Base-by-base conservation (phyloP, 805 yeast genomes). In the Candida coquimbonensis region DNA sequence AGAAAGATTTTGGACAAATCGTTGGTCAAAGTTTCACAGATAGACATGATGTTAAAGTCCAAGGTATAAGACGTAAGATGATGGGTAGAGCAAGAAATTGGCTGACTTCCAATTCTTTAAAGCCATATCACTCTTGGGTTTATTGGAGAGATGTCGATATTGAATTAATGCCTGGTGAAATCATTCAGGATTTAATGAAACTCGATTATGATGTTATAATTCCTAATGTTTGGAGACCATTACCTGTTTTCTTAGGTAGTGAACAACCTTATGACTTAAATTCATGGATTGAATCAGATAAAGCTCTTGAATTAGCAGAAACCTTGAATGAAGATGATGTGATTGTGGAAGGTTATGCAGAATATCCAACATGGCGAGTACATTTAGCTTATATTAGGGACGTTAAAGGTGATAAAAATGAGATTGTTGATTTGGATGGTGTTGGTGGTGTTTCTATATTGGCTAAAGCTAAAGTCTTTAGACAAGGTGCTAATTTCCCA, bases 261-360 rank as follows among this genome's bases (percentile, higher is more conserved):
- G 95, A 87, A 61, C 99, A 93, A 65, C 89, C 98, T 1, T 93
- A 93, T 63, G 99, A 93, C 66, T 76, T 93, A 60, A 93, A 93
- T 66, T 87, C 97, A 13, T 93, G 99, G 99, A 77, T 87, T 47
- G 99, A 93, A 67, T 80, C 90, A 4, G 83, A 80, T 7, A 80
- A 83, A 9, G 96, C 87, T 1, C 49, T 83, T 14, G 79, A 79
- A 42, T 65, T 85, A 54, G 93, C 95, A 0, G 62, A 67, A 36
- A 72, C 73, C 0, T 67, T 85, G 45, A 78, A 75, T 46, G 91
- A 86, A 61, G 93, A 86, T 59, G 95, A 84, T 58, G 93, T 86
- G 38, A 86, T 86, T 50, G 95, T 86, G 9, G 95, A 86, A 63
- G 95, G 95, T 2, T 86, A 86, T 61, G 88, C 87, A 0, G 91